Evolutionary conservation across 306 rosid species (phyloP).

Genomic region (Vigna reflexopilosa): DNA sequence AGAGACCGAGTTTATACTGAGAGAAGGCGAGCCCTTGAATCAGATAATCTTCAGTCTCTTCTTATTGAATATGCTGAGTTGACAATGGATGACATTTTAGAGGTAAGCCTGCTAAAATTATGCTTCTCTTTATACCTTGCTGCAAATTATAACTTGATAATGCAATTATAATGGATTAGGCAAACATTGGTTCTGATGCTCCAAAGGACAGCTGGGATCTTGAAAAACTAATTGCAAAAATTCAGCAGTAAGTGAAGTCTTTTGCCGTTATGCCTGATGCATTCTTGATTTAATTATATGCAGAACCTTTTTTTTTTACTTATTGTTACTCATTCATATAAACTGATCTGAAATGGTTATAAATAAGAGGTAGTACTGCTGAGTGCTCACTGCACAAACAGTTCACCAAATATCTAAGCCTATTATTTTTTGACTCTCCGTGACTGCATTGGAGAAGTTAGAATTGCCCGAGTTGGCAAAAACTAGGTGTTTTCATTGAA

Average conservation of each 20-base stretch:
- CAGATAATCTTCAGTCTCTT: constrained; percentile 83
- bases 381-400: neutral
- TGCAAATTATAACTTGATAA: constrained; percentile 8
- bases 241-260: constrained; percentile 85
- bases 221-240: constrained; percentile 85
- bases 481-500: constrained; percentile 29
- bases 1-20: constrained; percentile 94
- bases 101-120: constrained; percentile 53
- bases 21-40: constrained; percentile 94
- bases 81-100: constrained; percentile 94
- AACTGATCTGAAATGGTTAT: neutral
- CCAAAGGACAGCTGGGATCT: constrained; percentile 95
- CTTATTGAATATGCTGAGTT: constrained; percentile 93
- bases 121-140: constrained; percentile 16
- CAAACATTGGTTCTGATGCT: constrained; percentile 90
- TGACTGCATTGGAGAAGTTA: neutral
- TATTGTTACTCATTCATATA: neutral
- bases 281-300: constrained; percentile 14
- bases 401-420: neutral
- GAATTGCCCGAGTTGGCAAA: constrained; percentile 3
- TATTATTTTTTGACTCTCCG: neutral
- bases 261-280: constrained; percentile 42
- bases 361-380: neutral
- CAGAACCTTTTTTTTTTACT: neutral
- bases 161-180: constrained; percentile 60